Conservation (phyloP, 441 rosid species). For the Isatis lusitanica region DNA sequence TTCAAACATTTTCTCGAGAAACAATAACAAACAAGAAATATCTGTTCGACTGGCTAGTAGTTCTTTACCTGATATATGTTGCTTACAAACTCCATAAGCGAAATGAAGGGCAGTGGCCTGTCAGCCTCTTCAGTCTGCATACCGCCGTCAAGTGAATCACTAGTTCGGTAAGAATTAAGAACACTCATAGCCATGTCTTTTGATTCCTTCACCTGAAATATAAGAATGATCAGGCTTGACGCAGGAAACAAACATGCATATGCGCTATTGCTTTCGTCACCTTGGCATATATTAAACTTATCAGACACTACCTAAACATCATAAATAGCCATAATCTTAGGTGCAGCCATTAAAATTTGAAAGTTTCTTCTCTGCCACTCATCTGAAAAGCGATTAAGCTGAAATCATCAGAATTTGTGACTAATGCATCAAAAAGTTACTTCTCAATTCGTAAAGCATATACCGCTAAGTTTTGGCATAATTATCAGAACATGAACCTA, state of each 20-base stretch:
- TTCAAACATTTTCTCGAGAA: neutral
- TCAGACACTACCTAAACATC: constrained; percentile 8
- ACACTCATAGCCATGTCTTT: constrained; percentile 86
- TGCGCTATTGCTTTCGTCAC: neutral
- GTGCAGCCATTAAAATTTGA: neutral
- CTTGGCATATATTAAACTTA: constrained; percentile 16
- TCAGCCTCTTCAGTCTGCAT: constrained; percentile 62
- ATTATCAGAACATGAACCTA: constrained; percentile 5
- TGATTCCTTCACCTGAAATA: constrained; percentile 78
- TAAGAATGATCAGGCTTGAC: constrained; percentile 34
- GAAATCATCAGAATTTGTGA: neutral
- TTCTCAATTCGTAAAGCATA: constrained; percentile 8
- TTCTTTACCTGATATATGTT: constrained; percentile 81
- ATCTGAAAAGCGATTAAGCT: neutral
- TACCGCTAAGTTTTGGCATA: neutral
- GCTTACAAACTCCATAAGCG: constrained; percentile 91
- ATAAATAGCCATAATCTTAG: neutral
- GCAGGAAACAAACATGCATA: constrained; percentile 17
- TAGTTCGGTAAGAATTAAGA: constrained; percentile 61
- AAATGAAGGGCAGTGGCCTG: constrained; percentile 60
- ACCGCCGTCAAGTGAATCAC: constrained; percentile 61
- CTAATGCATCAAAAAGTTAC: constrained; percentile 11
- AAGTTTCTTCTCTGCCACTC: constrained; percentile 8
- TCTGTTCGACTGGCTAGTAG: neutral
- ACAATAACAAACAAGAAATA: constrained; percentile 8